These are phyloP conservation scores for Pseudohalonectria lignicola DNA, from an alignment of 2,329 filamentous ascomycete species.

Conservation along the genomic window DNA sequence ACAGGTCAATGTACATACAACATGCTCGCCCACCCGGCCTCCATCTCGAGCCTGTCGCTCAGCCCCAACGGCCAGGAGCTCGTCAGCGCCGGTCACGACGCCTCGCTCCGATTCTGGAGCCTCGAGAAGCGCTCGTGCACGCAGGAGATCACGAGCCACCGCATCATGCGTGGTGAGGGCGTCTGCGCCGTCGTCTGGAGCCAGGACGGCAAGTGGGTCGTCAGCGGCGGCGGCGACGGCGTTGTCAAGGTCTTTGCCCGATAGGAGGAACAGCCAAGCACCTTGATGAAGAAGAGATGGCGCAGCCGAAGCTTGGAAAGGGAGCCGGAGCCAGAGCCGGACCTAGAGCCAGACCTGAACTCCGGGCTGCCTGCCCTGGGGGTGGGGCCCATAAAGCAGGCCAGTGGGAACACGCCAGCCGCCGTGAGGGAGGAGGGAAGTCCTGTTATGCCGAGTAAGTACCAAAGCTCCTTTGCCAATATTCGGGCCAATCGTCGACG, in stretches of 20 bases:
- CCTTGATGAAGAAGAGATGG: neutral
- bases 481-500: too few species aligned
- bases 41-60: slow-evolving; percentile 83
- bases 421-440: too few species aligned
- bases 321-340: too few species aligned
- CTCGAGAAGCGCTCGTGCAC: slow-evolving; percentile 91
- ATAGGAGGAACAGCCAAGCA: slow-evolving; percentile 19
- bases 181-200: slow-evolving; percentile 95
- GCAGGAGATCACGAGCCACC: slow-evolving; percentile 87
- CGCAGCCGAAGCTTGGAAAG: neutral
- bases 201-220: slow-evolving; percentile 86
- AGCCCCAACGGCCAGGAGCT: slow-evolving; percentile 91
- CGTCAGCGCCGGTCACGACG: slow-evolving; percentile 92
- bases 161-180: slow-evolving; percentile 91
- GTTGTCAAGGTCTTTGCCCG: slow-evolving; percentile 84
- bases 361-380: too few species aligned
- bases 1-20: slow-evolving; percentile 97
- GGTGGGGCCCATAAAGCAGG: too few species aligned
- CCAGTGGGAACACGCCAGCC: too few species aligned
- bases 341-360: too few species aligned
- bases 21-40: slow-evolving; percentile 91
- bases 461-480: too few species aligned
- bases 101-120: slow-evolving; percentile 92
- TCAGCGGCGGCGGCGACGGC: slow-evolving; percentile 88
- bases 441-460: too few species aligned